Evolutionary conservation across 2,329 filamentous ascomycete species (phyloP).

Genomic region (Xylaria hypoxylon): DNA sequence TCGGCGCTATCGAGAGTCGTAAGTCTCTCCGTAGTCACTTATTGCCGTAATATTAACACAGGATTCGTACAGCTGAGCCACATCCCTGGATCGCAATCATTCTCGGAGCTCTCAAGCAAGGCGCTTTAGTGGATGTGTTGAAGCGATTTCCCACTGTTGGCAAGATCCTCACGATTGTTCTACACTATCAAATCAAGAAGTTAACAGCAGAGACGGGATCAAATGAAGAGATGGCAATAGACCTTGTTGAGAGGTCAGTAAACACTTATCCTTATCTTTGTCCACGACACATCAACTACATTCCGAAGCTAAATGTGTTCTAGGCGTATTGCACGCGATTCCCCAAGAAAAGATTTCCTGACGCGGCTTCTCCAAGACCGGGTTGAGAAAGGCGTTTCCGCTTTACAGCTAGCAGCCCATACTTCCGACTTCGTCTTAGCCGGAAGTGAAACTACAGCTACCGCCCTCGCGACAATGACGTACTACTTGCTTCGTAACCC

Average conservation of each 20-base stretch:
- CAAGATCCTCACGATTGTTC: constrained; percentile 27
- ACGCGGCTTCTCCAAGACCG: constrained; percentile 43
- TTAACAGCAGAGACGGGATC: constrained; percentile 30
- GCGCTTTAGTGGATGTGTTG: constrained; percentile 41
- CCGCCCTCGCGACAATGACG: constrained; percentile 27
- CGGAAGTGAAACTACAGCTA: constrained; percentile 42
- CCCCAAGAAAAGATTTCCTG: constrained; percentile 42
- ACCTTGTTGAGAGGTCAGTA: constrained; percentile 38
- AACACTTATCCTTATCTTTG: not conserved
- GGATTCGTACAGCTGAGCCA: constrained; percentile 27
- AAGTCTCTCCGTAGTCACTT: not conserved
- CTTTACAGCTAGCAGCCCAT: constrained; percentile 46
- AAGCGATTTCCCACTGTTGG: constrained; percentile 42
- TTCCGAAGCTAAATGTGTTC: constrained; percentile 15
- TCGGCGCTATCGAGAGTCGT: constrained; percentile 29
- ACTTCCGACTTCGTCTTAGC: constrained; percentile 46
- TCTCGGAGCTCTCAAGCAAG: constrained; percentile 38
- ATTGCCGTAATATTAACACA: not conserved
- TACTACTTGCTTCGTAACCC: constrained; percentile 40
- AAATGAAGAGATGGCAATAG: constrained; percentile 40
- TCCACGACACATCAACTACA: not conserved
- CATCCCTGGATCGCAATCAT: constrained; percentile 44
- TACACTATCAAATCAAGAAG: constrained; percentile 34
- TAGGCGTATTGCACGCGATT: constrained; percentile 37
- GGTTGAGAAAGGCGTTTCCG: constrained; percentile 37